Evolutionary conservation across 768 basidiomycete genomes (phyloP).

Genomic region (Pulveroboletus sp.): DNA sequence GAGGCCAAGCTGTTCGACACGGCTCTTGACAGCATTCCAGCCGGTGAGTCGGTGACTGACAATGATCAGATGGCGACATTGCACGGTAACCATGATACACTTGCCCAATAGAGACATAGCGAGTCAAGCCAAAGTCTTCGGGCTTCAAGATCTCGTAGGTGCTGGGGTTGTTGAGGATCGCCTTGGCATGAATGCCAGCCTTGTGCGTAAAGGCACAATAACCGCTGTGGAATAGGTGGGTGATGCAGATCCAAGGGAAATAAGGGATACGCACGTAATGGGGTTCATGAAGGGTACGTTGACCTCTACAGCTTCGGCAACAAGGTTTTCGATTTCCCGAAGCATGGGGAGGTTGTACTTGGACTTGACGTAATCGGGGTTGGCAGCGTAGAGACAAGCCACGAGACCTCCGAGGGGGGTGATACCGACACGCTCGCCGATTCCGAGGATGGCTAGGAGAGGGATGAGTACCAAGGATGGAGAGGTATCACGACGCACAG

Average conservation of each 20-base stretch:
- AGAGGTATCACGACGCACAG: constrained; percentile 48
- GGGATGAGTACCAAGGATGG: background rate
- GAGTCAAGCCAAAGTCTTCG: constrained; percentile 95
- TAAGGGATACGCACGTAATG: constrained; percentile 60
- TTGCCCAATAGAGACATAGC: constrained; percentile 96
- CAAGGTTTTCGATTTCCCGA: constrained; percentile 97
- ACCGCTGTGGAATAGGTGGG: constrained; percentile 53
- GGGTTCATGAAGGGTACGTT: constrained; percentile 97
- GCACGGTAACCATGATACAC: constrained; percentile 8
- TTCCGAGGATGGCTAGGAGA: constrained; percentile 81
- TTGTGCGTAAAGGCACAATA: constrained; percentile 99
- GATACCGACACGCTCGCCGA: constrained; percentile 98
- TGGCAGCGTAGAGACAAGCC: constrained; percentile 93
- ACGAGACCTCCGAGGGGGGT: constrained; percentile 96
- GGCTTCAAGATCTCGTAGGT: constrained; percentile 99
- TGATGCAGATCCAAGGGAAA: background rate
- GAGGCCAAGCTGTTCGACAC: constrained; percentile 95
- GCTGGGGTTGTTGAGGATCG: constrained; percentile 97
- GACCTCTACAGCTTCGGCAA: constrained; percentile 98
- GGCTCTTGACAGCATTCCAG: constrained; percentile 99
- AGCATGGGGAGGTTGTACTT: constrained; percentile 99
- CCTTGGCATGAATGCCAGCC: constrained; percentile 99
- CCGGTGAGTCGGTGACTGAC: constrained; percentile 88
- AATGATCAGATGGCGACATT: constrained; percentile 4
- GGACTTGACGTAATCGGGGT: constrained; percentile 98